Evolutionary conservation across 352 stramenopile species (phyloP), one percentile per base, ranked within the genome.

Genomic region (Globisporangium spinosum): DNA sequence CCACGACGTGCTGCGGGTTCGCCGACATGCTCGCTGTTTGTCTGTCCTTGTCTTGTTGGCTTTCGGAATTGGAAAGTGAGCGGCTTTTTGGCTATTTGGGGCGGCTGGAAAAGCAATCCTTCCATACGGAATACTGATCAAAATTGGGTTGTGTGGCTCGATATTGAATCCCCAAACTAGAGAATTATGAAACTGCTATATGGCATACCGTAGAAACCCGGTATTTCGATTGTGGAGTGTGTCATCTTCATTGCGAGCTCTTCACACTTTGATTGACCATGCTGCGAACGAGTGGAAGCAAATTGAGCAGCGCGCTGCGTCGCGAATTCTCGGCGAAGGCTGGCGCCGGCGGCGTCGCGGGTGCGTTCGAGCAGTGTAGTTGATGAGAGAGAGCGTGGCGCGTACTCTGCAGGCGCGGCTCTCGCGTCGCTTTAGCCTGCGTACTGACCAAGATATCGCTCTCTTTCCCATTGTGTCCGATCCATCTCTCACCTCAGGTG

Each of bases 1-100:
- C 88, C 66, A 96, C 83, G 38, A 94, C 85, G 64, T 95, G 87
- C 83, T 95, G 84, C 70, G 84, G 85, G 70, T 94, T 94, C 34
- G 84, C 73, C 69, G 84, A 89, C 84, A 94, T 94, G 43, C 43
- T 51, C 43, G 5, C 15, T 51, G 43, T 22, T 20, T 45, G 38
- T 17, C 17, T 51, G 43, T 51, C 17, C 40, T 22, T 49, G 40
- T 49, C 15, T 49, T 51, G 43, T 49, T n/a, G 40, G 40, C 43
- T 51, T 51, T 51, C 17, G 43, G 3, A 12, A 23, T 65, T 65
- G 60, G 17, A 15, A 64, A 64, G 49, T 35, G 34, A 51, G 43
- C 58, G 20, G 58, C 49, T 56, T 56, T 56, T 54, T 54, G 45
- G 45, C 5, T 22, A 23, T 51, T 55, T 55, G 47, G 17, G n/a